Conservation (phyloP, 768 basidiomycete species). For the Cystofilobasidium macerans region DNA sequence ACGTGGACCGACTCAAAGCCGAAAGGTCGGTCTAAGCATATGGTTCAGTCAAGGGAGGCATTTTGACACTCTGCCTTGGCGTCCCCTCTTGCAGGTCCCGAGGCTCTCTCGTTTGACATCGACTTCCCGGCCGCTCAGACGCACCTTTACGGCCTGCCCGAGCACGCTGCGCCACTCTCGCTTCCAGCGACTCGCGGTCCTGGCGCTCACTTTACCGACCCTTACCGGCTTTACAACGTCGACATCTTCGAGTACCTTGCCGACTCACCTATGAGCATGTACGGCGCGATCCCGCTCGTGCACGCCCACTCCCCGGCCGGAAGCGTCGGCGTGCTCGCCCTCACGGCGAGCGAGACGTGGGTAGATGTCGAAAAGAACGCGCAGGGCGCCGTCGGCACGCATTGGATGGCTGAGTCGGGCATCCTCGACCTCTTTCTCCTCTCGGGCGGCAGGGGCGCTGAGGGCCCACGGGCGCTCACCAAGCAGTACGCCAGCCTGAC, state of each 20-base stretch:
- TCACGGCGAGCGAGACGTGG: slow-evolving; percentile 83
- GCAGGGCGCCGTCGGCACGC: slow-evolving; percentile 47
- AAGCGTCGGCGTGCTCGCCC: slow-evolving; percentile 82
- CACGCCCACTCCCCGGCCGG: slow-evolving; percentile 80
- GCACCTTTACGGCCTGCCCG: slow-evolving; percentile 89
- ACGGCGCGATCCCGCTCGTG: slow-evolving; percentile 83
- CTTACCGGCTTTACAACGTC: slow-evolving; percentile 86
- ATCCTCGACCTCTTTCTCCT: slow-evolving; percentile 89
- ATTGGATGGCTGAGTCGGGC: slow-evolving; percentile 97
- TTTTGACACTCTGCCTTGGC: background rate
- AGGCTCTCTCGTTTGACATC: slow-evolving; percentile 84
- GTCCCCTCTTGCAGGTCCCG: slow-evolving; percentile 55
- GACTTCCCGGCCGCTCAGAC: slow-evolving; percentile 73
- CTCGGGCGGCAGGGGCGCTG: slow-evolving; percentile 59
- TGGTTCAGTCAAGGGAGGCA: background rate
- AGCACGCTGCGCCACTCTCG: slow-evolving; percentile 82
- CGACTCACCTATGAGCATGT: slow-evolving; percentile 67
- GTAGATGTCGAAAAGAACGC: slow-evolving; percentile 69
- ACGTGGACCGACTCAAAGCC: slow-evolving; percentile 89
- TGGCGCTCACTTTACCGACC: slow-evolving; percentile 63
- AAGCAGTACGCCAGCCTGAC: slow-evolving; percentile 74
- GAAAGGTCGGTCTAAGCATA: slow-evolving; percentile 52
- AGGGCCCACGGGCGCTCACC: slow-evolving; percentile 58
- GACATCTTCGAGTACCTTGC: slow-evolving; percentile 79
- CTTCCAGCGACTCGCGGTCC: slow-evolving; percentile 60